Evolutionary conservation across 495 filamentous ascomycete genomes (phyloP), one percentile per base, ranked within the genome.

Genomic region (Peziza echinospora): DNA sequence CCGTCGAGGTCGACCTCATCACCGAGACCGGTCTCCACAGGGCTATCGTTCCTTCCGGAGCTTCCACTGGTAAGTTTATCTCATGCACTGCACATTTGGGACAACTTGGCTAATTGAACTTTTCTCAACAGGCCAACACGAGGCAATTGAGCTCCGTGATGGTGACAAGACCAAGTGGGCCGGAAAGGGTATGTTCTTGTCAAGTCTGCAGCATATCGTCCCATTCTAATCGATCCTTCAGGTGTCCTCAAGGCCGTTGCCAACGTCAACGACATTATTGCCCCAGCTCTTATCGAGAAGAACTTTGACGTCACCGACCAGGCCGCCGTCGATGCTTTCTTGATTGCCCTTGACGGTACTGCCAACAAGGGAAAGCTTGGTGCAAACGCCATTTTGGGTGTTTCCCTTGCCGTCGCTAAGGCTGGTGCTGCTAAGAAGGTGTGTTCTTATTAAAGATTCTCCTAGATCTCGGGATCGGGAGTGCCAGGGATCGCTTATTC

Each of bases 341-440:
- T 99, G 57, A 93, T 83, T 73, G 75, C 81, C 64, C 85, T 96
- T 60, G 91, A 99, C 62, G 86, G 85, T 55, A 89, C 89, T 42
- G 59, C 78, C 62, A 99, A 96, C 78, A 99, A 99, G 82, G 82
- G 76, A 58, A 92, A 87, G 61, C 75, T 96, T 28, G 91, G 91
- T 68, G 91, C 91, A 68, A 99, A 99, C 63, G 91, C 91, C 65
- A 93, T 99, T 62, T 76, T 99, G 41, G 91, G 89, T 70, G 91
- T 96, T 66, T 78, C 72, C 65, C 70, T 99, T 68, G 91, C 87
- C 48, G 72, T 96, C 62, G 87, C 91, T 59, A 99, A 99, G 77
- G 91, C 91, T 53, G 89, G 83, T 55, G 89, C 89, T 59, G 89
- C 89, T 61, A 85, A 94, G 79, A 99, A 99, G 80, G 70, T 71